A percentile compares a stretch with the other conserved stretches of the same genome.
Evolutionary conservation across 192 early-diverging fungal genomes (phyloP).

Genomic region (Coemansia sp.): DNA sequence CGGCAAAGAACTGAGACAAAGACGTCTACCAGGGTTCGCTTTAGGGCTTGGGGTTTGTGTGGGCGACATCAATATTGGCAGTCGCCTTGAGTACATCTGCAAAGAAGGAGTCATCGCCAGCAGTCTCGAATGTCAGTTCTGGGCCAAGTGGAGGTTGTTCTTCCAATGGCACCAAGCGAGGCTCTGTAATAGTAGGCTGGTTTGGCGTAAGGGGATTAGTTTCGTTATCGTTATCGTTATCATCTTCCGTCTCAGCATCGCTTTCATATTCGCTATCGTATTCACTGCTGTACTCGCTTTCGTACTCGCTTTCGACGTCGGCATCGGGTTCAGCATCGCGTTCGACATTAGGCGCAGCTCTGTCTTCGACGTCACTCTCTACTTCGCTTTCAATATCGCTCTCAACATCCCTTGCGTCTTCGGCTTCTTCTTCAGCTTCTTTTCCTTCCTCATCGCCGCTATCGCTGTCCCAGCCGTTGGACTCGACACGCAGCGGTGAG

Average conservation of each 20-base stretch:
- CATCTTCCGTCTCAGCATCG: neutral
- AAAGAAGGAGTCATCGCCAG: slow-evolving; percentile 23
- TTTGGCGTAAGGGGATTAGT: neutral
- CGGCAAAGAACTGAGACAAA: neutral
- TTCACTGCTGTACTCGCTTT: neutral
- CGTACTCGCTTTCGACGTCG: neutral
- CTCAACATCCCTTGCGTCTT: slow-evolving; percentile 1
- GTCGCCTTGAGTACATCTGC: slow-evolving; percentile 22
- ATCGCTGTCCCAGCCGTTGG: slow-evolving; percentile 44
- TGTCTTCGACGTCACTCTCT: neutral
- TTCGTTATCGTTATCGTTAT: neutral
- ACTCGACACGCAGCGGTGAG: slow-evolving; percentile 27
- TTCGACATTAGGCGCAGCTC: neutral
- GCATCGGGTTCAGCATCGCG: neutral
- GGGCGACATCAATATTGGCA: neutral
- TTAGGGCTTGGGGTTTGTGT: slow-evolving; percentile 5
- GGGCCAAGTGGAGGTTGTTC: neutral
- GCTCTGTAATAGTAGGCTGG: neutral
- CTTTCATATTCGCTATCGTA: neutral
- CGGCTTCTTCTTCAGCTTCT: neutral
- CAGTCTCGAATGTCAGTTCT: slow-evolving; percentile 10
- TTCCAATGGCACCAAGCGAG: neutral
- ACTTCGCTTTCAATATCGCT: slow-evolving; percentile 15
- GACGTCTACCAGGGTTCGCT: neutral
- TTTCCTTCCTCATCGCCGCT: slow-evolving; percentile 14